A percentile compares a stretch with the other conserved stretches of the same genome.
Conservation (phyloP, 495 filamentous ascomycete species). For the Apiosordaria backusii region DNA sequence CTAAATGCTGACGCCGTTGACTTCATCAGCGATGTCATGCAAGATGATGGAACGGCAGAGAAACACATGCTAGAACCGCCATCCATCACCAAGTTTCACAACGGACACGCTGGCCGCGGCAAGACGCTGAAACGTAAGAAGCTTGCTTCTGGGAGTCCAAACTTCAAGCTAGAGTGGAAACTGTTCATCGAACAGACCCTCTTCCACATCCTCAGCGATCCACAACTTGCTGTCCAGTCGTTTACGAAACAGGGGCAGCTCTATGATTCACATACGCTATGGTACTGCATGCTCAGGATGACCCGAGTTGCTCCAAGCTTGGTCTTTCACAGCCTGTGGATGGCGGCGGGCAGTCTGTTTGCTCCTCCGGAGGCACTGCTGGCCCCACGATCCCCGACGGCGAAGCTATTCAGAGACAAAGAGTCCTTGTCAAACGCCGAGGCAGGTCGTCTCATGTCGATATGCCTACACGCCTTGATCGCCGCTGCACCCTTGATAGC, state of each 20-base stretch:
- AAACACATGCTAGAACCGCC: slow-evolving; percentile 44
- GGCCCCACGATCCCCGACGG: slow-evolving; percentile 37
- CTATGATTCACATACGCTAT: slow-evolving; percentile 49
- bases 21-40: slow-evolving; percentile 51
- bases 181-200: slow-evolving; percentile 69
- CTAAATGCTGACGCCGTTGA: slow-evolving; percentile 48
- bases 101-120: slow-evolving; percentile 21
- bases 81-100: slow-evolving; percentile 30
- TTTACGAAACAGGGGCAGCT: slow-evolving; percentile 53
- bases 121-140: slow-evolving; percentile 39
- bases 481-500: slow-evolving; percentile 45
- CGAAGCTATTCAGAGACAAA: slow-evolving; percentile 38
- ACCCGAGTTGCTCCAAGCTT: slow-evolving; percentile 51
- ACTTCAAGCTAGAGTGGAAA: slow-evolving; percentile 46
- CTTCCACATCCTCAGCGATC: slow-evolving; percentile 68
- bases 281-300: slow-evolving; percentile 51
- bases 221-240: slow-evolving; percentile 59
- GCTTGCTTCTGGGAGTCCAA: slow-evolving; percentile 17
- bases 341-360: slow-evolving; percentile 64
- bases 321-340: slow-evolving; percentile 75
- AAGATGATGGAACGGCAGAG: slow-evolving; percentile 49
- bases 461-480: slow-evolving; percentile 53
- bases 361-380: slow-evolving; percentile 57
- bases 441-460: slow-evolving; percentile 48
- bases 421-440: slow-evolving; percentile 40